These are phyloP conservation scores for Rhodomyrtus tomentosa DNA, from an alignment of 345 rosid genomes.

Conservation along the genomic window DNA sequence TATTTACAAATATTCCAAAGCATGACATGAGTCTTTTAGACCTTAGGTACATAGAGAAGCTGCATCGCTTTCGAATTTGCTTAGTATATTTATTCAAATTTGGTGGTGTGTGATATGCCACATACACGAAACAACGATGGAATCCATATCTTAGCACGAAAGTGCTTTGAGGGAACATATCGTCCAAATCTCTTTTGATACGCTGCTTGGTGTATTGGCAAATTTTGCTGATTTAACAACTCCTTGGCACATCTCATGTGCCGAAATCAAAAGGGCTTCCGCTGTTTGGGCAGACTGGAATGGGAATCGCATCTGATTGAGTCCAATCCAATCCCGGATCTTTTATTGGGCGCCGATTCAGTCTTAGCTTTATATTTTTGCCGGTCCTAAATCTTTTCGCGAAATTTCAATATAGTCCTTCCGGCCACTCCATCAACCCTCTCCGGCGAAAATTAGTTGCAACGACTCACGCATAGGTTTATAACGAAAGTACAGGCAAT, in stretches of 20 bases:
- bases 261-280: background rate
- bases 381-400: fast-evolving
- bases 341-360: fast-evolving
- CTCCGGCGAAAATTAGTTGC: fast-evolving
- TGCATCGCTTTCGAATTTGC: background rate
- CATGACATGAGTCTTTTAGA: background rate
- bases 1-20: background rate
- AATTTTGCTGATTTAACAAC: background rate
- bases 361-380: background rate
- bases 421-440: fast-evolving
- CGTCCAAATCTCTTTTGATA: background rate
- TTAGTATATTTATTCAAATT: background rate
- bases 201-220: background rate
- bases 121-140: background rate
- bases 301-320: too few relatives aligned
- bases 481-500: background rate
- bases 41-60: background rate
- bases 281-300: background rate
- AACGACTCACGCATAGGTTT: fast-evolving
- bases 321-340: background rate
- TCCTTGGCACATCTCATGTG: background rate
- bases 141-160: background rate
- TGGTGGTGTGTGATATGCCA: background rate
- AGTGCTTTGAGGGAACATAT: background rate
- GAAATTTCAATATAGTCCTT: background rate